These are phyloP conservation scores for Vanrija sp. DNA, from an alignment of 1,284 basidiomycete genomes.

Conservation along the genomic window DNA sequence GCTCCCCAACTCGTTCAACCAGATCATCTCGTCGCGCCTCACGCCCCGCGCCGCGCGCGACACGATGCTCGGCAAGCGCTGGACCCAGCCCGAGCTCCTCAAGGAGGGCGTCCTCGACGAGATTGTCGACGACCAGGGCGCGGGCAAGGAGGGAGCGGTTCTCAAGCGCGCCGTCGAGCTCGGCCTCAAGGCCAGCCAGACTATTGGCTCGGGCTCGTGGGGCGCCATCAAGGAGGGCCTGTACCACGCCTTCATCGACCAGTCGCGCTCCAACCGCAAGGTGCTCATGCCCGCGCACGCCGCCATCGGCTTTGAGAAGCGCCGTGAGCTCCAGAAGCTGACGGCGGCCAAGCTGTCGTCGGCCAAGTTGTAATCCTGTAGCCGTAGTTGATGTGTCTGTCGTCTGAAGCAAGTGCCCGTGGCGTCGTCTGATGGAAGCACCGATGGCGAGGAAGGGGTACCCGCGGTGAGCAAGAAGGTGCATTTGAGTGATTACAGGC, in stretches of 20 bases:
- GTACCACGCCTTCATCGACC: constrained; percentile 48
- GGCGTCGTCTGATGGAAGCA: no score
- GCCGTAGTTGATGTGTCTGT: background rate
- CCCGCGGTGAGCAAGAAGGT: background rate
- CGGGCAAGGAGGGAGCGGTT: constrained; percentile 55
- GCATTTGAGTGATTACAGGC: constrained; percentile 1
- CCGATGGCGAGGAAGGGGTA: no score
- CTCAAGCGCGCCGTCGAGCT: constrained; percentile 52
- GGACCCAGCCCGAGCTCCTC: constrained; percentile 69
- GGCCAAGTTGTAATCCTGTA: constrained; percentile 26
- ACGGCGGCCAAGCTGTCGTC: background rate
- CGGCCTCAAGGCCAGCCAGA: constrained; percentile 46
- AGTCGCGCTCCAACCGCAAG: constrained; percentile 34
- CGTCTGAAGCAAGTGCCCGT: no score
- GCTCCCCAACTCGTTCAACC: constrained; percentile 68
- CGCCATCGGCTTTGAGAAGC: constrained; percentile 29
- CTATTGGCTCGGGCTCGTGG: constrained; percentile 52
- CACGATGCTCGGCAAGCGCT: constrained; percentile 75
- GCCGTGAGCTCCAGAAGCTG: constrained; percentile 17
- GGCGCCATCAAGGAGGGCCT: constrained; percentile 55
- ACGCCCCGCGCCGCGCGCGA: constrained; percentile 63
- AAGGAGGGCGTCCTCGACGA: constrained; percentile 68
- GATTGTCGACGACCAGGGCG: constrained; percentile 55
- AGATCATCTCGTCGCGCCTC: constrained; percentile 65
- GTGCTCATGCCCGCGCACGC: constrained; percentile 13